Conservation (phyloP, 23 red algal species). For the Gracilariopsis chorda region DNA sequence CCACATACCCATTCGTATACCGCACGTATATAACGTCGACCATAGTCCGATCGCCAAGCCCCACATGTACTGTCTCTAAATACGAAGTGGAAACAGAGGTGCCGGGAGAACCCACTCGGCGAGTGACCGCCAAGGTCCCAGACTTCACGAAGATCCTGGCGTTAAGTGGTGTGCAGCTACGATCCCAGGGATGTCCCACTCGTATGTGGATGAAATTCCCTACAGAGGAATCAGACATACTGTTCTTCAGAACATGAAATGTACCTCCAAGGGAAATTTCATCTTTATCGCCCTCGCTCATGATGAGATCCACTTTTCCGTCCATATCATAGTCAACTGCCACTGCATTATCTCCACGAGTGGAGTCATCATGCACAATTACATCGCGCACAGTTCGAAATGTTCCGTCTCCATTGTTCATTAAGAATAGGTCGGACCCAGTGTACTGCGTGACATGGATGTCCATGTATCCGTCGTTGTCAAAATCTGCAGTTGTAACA, state of each 20-base stretch:
- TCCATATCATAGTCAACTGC: slow-evolving; percentile 38
- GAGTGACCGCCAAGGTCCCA: not conserved
- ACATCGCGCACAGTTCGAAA: not conserved
- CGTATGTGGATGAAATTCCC: slow-evolving; percentile 4
- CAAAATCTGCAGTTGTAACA: slow-evolving; percentile 61
- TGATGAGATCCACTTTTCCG: slow-evolving; percentile 38
- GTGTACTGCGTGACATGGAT: slow-evolving; percentile 7
- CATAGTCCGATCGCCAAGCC: not conserved
- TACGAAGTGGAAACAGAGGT: not conserved
- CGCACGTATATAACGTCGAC: not conserved
- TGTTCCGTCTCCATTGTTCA: slow-evolving; percentile 32
- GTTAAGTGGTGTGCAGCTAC: not conserved
- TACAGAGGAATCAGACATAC: not conserved
- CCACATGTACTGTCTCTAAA: slow-evolving; percentile 48
- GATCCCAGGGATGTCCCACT: not conserved
- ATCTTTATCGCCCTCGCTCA: not conserved
- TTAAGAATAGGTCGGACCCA: not conserved
- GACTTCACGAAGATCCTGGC: not conserved
- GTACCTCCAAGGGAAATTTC: not conserved
- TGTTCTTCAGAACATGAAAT: slow-evolving; percentile 11
- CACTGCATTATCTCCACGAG: slow-evolving; percentile 1
- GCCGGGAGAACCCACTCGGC: slow-evolving; percentile 50
- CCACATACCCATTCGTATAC: not conserved
- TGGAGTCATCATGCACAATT: not conserved
- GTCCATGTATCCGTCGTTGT: slow-evolving; percentile 63